Evolutionary conservation across 352 stramenopile genomes (phyloP).

Genomic region (Pythium insidiosum): DNA sequence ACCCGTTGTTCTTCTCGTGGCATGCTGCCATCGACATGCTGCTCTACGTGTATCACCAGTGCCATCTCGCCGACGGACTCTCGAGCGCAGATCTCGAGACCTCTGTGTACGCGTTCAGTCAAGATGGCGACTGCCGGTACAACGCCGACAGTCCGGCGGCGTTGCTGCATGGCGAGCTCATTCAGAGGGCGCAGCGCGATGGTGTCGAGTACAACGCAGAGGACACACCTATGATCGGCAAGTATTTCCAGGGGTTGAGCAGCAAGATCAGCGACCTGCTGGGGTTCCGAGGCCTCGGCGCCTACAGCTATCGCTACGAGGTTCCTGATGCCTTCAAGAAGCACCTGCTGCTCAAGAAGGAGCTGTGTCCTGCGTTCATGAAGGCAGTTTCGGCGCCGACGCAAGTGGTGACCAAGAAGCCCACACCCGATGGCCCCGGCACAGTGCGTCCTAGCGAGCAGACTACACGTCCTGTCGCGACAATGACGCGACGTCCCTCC

Average conservation of each 20-base stretch:
- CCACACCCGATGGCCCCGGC: not conserved
- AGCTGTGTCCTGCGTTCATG: constrained; percentile 2
- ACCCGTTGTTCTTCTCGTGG: constrained; percentile 70
- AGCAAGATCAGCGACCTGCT: constrained; percentile 1
- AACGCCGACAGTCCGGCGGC: not conserved
- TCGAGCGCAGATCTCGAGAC: constrained; percentile 32
- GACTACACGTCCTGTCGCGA: too few relatives aligned
- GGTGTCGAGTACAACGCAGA: not conserved
- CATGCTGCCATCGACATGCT: constrained; percentile 63
- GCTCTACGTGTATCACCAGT: constrained; percentile 57
- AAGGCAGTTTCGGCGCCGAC: not conserved
- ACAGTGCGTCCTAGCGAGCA: not conserved
- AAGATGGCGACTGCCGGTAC: constrained; percentile 10
- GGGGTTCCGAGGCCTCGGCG: constrained; percentile 3
- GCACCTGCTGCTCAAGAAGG: constrained; percentile 3
- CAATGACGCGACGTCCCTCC: too few relatives aligned
- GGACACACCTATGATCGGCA: constrained; percentile 4
- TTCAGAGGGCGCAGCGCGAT: not conserved
- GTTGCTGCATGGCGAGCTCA: not conserved
- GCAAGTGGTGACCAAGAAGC: not conserved
- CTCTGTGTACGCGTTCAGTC: constrained; percentile 34
- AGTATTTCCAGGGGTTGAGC: constrained; percentile 8
- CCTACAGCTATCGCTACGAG: constrained; percentile 10
- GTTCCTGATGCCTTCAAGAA: constrained; percentile 8
- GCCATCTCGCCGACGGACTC: constrained; percentile 38